These are phyloP conservation scores for Keithomyces neogunnii DNA, from an alignment of 2,329 filamentous ascomycete genomes.

Conservation along the genomic window DNA sequence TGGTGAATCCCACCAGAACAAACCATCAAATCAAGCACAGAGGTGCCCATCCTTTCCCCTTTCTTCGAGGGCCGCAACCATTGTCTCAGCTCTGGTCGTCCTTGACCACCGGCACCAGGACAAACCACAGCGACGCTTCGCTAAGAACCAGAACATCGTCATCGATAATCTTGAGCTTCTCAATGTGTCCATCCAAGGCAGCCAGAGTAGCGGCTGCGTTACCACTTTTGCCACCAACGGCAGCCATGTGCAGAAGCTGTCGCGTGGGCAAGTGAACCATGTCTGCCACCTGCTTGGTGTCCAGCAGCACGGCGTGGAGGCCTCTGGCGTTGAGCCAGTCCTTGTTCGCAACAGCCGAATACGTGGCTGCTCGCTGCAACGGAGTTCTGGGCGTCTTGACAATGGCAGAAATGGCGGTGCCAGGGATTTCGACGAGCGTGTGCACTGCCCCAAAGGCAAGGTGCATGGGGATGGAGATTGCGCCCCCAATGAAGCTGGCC, in stretches of 20 bases:
- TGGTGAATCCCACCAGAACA: no score
- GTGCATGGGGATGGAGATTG: conserved; percentile 29
- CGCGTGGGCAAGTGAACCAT: conserved; percentile 22
- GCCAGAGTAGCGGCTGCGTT: conserved; percentile 14
- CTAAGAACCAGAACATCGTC: conserved; percentile 17
- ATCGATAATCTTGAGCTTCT: conserved; percentile 19
- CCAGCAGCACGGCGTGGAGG: conserved; percentile 27
- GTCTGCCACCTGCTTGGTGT: conserved; percentile 21
- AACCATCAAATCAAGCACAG: no score
- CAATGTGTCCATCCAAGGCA: conserved; percentile 19
- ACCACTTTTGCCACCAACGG: conserved; percentile 9
- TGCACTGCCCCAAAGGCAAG: conserved; percentile 27
- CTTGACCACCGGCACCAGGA: conserved; percentile 14
- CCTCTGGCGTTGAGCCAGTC: conserved; percentile 34
- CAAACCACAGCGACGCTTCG: conserved; percentile 26
- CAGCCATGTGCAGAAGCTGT: conserved; percentile 31
- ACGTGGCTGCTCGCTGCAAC: conserved; percentile 31
- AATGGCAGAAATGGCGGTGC: conserved; percentile 22
- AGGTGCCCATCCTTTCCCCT: not conserved
- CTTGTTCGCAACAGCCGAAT: conserved; percentile 31
- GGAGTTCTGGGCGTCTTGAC: conserved; percentile 31
- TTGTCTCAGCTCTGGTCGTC: not conserved
- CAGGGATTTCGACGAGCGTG: conserved; percentile 25
- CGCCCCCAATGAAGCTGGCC: conserved; percentile 25
- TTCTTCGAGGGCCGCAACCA: not conserved